These are phyloP conservation scores for Teratosphaeria pseudoeucalypti DNA, from an alignment of 2,329 filamentous ascomycete species.

Conservation along the genomic window DNA sequence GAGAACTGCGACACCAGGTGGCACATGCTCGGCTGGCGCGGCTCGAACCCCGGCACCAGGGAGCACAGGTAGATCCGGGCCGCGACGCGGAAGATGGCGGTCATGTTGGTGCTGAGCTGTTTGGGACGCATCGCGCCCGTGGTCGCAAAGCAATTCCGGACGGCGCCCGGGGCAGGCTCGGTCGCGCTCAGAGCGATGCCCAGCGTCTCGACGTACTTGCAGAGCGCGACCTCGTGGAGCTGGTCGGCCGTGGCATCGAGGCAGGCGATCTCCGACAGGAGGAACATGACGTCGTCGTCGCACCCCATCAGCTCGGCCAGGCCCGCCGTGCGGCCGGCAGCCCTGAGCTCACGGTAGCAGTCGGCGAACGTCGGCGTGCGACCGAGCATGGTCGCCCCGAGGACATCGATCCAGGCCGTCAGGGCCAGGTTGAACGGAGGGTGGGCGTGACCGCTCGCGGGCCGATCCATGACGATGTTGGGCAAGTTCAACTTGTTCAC, in stretches of 20 bases:
- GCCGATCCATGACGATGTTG: conserved; percentile 45
- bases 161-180: conserved; percentile 44
- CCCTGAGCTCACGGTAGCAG: conserved; percentile 90
- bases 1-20: conserved; percentile 70
- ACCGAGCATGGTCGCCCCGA: conserved; percentile 86
- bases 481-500: conserved; percentile 78
- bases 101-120: conserved; percentile 80
- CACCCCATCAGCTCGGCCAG: conserved; percentile 93
- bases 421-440: conserved; percentile 93
- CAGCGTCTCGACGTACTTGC: conserved; percentile 79
- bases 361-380: conserved; percentile 80
- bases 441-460: conserved; percentile 39
- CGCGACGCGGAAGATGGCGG: conserved; percentile 78
- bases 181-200: conserved; percentile 77
- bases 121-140: conserved; percentile 70
- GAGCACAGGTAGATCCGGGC: conserved; percentile 96
- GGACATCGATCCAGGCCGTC: conserved; percentile 91
- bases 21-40: conserved; percentile 60
- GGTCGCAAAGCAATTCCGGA: conserved; percentile 43
- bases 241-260: conserved; percentile 83
- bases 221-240: conserved; percentile 76
- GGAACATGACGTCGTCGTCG: conserved; percentile 93
- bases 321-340: conserved; percentile 55
- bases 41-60: conserved; percentile 78
- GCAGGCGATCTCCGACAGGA: conserved; percentile 95